phyloP scores from a whole-genome alignment of 495 filamentous ascomycete genomes.

The Thermothielavioides terrestris region DNA sequence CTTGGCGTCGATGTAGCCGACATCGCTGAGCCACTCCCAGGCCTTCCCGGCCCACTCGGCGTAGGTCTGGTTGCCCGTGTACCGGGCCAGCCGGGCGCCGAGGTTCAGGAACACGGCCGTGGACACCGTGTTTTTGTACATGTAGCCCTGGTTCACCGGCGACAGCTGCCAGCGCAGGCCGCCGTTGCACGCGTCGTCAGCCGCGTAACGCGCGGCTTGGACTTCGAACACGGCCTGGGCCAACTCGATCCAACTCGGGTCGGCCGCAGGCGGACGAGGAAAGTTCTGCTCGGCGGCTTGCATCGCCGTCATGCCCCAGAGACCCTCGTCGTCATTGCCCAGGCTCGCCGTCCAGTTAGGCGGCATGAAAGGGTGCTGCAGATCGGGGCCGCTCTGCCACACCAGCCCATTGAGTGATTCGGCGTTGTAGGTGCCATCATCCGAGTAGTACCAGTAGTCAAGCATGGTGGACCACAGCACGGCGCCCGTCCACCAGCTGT shows the following conservation, averaged over 20 bases:
- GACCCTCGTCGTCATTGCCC: conserved; percentile 75
- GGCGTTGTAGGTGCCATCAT: conserved; percentile 55
- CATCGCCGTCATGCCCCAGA: conserved; percentile 71
- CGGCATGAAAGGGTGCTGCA: conserved; percentile 47
- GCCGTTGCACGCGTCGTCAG: conserved; percentile 52
- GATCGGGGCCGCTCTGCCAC: conserved; percentile 50
- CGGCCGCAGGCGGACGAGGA: conserved; percentile 47
- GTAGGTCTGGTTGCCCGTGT: conserved; percentile 72
- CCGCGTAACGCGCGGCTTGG: conserved; percentile 51
- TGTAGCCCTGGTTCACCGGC: conserved; percentile 60
- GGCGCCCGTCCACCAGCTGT: conserved; percentile 50
- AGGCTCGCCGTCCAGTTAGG: conserved; percentile 60
- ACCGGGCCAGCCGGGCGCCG: conserved; percentile 62
- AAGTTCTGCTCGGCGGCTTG: conserved; percentile 64
- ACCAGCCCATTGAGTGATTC: conserved; percentile 50
- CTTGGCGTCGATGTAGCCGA: conserved; percentile 54
- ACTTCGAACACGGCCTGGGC: conserved; percentile 69
- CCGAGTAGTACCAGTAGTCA: conserved; percentile 64
- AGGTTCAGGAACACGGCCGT: conserved; percentile 70
- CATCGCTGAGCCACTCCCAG: conserved; percentile 59
- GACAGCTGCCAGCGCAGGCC: conserved; percentile 74
- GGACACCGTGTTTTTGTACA: conserved; percentile 64
- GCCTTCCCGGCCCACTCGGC: conserved; percentile 62
- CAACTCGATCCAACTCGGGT: conserved; percentile 65
- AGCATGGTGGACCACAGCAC: conserved; percentile 48